These are phyloP conservation scores for Pisolithus microcarpus DNA, from an alignment of 768 basidiomycete genomes.

Conservation along the genomic window DNA sequence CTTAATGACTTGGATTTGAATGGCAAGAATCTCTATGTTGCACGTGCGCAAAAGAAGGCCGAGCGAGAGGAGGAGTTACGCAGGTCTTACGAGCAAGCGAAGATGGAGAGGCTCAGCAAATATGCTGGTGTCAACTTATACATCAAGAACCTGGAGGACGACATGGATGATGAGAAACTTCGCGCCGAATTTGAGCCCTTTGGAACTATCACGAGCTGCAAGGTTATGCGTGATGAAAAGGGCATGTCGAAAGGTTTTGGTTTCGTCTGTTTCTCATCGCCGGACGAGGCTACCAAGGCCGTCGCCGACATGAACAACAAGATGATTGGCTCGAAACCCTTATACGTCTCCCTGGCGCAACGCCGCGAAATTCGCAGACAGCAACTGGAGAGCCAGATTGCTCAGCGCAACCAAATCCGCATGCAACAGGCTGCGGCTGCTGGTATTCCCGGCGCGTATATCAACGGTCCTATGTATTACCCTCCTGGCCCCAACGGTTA, in stretches of 20 bases:
- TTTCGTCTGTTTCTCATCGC: slow-evolving; percentile 97
- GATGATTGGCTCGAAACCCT: slow-evolving; percentile 97
- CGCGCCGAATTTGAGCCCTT: slow-evolving; percentile 94
- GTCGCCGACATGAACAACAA: slow-evolving; percentile 99
- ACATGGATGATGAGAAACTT: slow-evolving; percentile 95
- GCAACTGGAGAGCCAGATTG: slow-evolving; percentile 97
- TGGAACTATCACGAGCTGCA: slow-evolving; percentile 96
- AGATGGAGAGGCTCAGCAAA: slow-evolving; percentile 96
- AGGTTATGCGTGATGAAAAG: slow-evolving; percentile 98
- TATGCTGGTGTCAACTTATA: slow-evolving; percentile 99
- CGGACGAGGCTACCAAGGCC: slow-evolving; percentile 98
- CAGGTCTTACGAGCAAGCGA: slow-evolving; percentile 87
- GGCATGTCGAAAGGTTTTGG: slow-evolving; percentile 92
- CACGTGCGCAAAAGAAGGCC: slow-evolving; percentile 96
- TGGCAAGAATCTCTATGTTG: slow-evolving; percentile 88
- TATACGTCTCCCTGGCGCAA: slow-evolving; percentile 98
- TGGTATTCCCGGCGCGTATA: slow-evolving; percentile 55
- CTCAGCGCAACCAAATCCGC: slow-evolving; percentile 91
- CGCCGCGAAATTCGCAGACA: slow-evolving; percentile 97
- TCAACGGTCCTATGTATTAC: slow-evolving; percentile 56
- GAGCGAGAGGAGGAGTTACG: slow-evolving; percentile 98
- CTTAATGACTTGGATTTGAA: slow-evolving; percentile 81
- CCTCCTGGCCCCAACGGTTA: slow-evolving; percentile 70
- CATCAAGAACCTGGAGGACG: slow-evolving; percentile 99
- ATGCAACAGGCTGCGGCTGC: slow-evolving; percentile 93